Evolutionary conservation across 2,329 filamentous ascomycete genomes (phyloP).

Genomic region (Neophaeococcomyces aloes): DNA sequence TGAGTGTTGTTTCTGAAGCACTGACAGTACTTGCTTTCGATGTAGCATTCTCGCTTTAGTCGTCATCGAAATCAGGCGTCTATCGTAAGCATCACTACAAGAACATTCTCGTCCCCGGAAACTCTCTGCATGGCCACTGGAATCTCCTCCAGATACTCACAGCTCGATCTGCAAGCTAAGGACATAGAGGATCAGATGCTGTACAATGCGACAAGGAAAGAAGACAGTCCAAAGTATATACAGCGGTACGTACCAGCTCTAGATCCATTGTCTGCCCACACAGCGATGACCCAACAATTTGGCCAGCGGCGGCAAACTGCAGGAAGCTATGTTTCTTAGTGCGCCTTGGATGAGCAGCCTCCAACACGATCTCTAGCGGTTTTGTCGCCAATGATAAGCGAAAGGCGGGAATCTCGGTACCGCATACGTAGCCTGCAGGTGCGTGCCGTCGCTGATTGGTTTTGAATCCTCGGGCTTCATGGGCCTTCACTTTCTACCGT

Average conservation of each 20-base stretch:
- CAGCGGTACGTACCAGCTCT: slow-evolving; percentile 1
- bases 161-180: too few species aligned
- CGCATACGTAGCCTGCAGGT: neutral
- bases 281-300: slow-evolving; percentile 1
- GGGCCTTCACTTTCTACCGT: neutral
- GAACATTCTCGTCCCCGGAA: too few species aligned
- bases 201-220: neutral
- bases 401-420: neutral
- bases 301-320: slow-evolving; percentile 1
- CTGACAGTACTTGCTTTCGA: too few species aligned
- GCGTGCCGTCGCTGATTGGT: slow-evolving; percentile 1
- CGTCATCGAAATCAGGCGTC: too few species aligned
- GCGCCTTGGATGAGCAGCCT: neutral
- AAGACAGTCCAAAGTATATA: neutral
- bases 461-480: neutral
- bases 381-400: neutral
- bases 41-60: too few species aligned
- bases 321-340: slow-evolving; percentile 5
- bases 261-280: slow-evolving; percentile 1
- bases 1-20: too few species aligned
- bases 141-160: too few species aligned
- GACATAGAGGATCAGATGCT: too few species aligned
- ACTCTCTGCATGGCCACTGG: too few species aligned
- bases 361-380: too few species aligned
- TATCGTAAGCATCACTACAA: too few species aligned